phyloP scores from a whole-genome alignment of 2,329 filamentous ascomycete species.

The Penicillium sp. region DNA sequence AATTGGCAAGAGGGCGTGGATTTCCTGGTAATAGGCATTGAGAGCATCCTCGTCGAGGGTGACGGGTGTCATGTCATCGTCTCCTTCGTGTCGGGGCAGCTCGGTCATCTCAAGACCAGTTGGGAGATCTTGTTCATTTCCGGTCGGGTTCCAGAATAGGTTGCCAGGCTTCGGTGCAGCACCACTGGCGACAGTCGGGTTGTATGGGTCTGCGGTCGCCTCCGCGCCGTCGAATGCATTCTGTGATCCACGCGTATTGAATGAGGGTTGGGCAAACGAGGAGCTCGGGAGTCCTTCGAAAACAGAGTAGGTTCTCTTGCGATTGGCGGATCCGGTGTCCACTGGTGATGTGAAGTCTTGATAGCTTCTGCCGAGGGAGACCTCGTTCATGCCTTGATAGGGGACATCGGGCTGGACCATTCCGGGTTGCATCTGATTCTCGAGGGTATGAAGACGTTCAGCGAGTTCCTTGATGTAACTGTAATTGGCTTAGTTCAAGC shows the following conservation, averaged over 20 bases:
- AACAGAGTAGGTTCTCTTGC: slow-evolving; percentile 56
- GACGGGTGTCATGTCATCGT: slow-evolving; percentile 41
- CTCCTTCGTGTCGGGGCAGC: slow-evolving; percentile 35
- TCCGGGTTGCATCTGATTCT: slow-evolving; percentile 68
- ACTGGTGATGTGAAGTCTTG: slow-evolving; percentile 60
- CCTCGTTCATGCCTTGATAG: slow-evolving; percentile 49
- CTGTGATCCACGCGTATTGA: slow-evolving; percentile 40
- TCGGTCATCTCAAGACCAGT: slow-evolving; percentile 38
- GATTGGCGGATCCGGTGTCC: slow-evolving; percentile 43
- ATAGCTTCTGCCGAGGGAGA: slow-evolving; percentile 47
- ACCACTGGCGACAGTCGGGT: slow-evolving; percentile 42
- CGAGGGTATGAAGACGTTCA: slow-evolving; percentile 79
- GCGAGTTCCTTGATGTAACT: slow-evolving; percentile 92
- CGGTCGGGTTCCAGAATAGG: slow-evolving; percentile 44
- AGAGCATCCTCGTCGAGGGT: slow-evolving; percentile 45
- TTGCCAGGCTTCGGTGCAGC: slow-evolving; percentile 40
- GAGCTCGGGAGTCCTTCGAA: slow-evolving; percentile 51
- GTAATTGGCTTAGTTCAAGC: slow-evolving; percentile 23
- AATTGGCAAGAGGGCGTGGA: slow-evolving; percentile 46
- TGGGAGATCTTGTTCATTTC: slow-evolving; percentile 37
- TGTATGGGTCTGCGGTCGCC: slow-evolving; percentile 35
- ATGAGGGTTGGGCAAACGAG: slow-evolving; percentile 46
- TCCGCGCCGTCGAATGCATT: slow-evolving; percentile 41
- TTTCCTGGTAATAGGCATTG: slow-evolving; percentile 46
- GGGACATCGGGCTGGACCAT: slow-evolving; percentile 46